These are phyloP conservation scores for Porphyrellus sp. DNA, from an alignment of 1,284 basidiomycete species.

Conservation along the genomic window DNA sequence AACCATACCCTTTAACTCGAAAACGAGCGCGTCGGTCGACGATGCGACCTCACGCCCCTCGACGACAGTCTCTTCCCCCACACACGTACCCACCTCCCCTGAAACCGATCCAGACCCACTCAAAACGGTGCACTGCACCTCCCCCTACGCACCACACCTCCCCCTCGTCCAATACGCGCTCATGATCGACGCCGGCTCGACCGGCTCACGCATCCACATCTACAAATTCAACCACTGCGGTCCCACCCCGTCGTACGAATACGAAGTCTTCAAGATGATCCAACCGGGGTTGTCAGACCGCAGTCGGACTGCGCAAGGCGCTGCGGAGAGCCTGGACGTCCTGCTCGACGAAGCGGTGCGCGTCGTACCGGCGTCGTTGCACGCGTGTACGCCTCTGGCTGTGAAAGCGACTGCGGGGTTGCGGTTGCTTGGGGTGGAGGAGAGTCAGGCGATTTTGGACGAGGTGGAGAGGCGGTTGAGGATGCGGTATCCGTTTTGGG, in stretches of 20 bases:
- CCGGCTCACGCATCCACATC: constrained; percentile 94
- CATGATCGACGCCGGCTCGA: constrained; percentile 98
- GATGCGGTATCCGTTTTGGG: constrained; percentile 70
- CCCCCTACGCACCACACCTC: constrained; percentile 46
- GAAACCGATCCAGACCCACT: constrained; percentile 63
- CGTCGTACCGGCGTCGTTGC: constrained; percentile 70
- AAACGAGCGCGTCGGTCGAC: neutral
- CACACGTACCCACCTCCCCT: constrained; percentile 45
- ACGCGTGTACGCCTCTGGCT: constrained; percentile 81
- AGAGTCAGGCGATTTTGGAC: constrained; percentile 75
- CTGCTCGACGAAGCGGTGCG: constrained; percentile 79
- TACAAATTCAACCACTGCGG: constrained; percentile 97
- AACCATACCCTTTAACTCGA: constrained; percentile 14
- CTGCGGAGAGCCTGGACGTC: constrained; percentile 78
- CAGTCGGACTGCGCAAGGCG: constrained; percentile 53
- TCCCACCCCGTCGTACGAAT: constrained; percentile 78
- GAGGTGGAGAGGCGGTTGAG: constrained; percentile 70
- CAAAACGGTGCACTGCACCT: constrained; percentile 65
- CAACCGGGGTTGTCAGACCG: constrained; percentile 77
- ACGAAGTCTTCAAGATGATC: constrained; percentile 88
- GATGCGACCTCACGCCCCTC: constrained; percentile 6
- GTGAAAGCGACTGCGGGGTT: constrained; percentile 97
- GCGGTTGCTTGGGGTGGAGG: constrained; percentile 64
- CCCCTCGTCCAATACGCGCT: constrained; percentile 87
- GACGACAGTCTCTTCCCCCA: neutral